Base-by-base conservation (phyloP, 345 rosid genomes). In the Stellera chamaejasme region DNA sequence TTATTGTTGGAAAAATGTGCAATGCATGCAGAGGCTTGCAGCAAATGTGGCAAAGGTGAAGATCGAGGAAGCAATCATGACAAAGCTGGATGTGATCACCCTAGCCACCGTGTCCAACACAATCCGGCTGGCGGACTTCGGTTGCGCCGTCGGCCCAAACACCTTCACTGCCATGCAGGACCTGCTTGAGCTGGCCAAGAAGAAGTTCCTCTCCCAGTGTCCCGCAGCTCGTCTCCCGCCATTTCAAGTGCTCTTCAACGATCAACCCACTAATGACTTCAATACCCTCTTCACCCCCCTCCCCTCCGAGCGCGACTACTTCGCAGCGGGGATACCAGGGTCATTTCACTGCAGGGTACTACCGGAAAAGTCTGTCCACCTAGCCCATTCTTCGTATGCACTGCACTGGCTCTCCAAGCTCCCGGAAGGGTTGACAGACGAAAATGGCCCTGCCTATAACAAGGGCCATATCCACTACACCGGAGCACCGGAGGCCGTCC, bases 61-160 rank as follows among this genome's bases (percentile, higher is more conserved):
- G 44, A 71, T 83, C 28, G 62, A 69, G 16, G 77, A 69, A n/a
- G 61, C 67, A 53, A 76, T 87, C 54, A 39, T 52, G 16, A 51
- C 61, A 58, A 78, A 81, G 48, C 72, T 87, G 10, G 80, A 87
- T 19, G 46, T 76, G 10, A 53, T 60, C 47, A 48, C 27, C 27
- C 74, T 78, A 4, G 63, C 63, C 13, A 75, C 72, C 42, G 13
- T 55, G 15, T 67, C 82, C 13, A 70, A 47, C 49, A 66, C 69
- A 39, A 61, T 85, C 10, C 45, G 16, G 10, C 50, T 85, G 27
- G 95, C 80, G 12, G 90, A 86, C 59, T 62, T 81, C 69, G 95
- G 95, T 55, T 86, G 90, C 62, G 82, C 90, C 8, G 82, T 69
- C 0, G 90, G 90, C 39, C 83, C 90, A 56, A 86, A 83, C 63